These are phyloP conservation scores for Evernia prunastri DNA, from an alignment of 495 filamentous ascomycete species.

Conservation along the genomic window DNA sequence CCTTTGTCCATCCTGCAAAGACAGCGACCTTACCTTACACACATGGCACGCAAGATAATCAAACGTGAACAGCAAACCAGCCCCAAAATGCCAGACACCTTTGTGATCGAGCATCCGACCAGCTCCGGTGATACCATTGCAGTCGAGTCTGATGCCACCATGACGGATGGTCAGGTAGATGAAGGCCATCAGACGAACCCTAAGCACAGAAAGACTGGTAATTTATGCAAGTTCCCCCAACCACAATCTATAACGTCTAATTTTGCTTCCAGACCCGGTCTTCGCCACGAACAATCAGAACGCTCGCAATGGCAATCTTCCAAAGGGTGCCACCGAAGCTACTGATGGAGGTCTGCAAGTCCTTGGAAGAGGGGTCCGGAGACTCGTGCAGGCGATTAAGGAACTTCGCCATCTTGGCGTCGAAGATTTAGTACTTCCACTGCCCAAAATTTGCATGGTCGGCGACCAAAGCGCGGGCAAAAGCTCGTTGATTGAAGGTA, in stretches of 20 bases:
- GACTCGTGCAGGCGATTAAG: slow-evolving; percentile 42
- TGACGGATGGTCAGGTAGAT: slow-evolving; percentile 1
- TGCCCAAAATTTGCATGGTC: slow-evolving; percentile 72
- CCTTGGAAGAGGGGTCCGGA: slow-evolving; percentile 37
- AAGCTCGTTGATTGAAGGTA: slow-evolving; percentile 70
- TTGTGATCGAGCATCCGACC: neutral
- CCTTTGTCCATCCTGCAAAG: no score
- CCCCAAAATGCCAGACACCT: neutral
- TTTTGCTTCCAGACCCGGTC: no score
- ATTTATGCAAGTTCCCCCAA: no score
- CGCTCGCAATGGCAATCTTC: no score
- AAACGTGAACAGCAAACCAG: slow-evolving; percentile 2
- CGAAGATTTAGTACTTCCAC: slow-evolving; percentile 49
- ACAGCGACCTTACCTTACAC: no score
- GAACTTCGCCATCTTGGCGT: slow-evolving; percentile 43
- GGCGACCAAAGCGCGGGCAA: slow-evolving; percentile 81
- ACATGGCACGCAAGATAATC: slow-evolving; percentile 16
- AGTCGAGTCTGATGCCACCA: slow-evolving; percentile 7
- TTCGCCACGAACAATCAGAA: no score
- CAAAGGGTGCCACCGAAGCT: no score
- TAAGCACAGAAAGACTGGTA: neutral
- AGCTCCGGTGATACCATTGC: slow-evolving; percentile 19
- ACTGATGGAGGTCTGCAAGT: slow-evolving; percentile 27
- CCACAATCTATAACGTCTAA: no score
- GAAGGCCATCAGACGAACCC: neutral